Evolutionary conservation across 306 rosid genomes (phyloP).

Genomic region (Gleditsia sinensis): DNA sequence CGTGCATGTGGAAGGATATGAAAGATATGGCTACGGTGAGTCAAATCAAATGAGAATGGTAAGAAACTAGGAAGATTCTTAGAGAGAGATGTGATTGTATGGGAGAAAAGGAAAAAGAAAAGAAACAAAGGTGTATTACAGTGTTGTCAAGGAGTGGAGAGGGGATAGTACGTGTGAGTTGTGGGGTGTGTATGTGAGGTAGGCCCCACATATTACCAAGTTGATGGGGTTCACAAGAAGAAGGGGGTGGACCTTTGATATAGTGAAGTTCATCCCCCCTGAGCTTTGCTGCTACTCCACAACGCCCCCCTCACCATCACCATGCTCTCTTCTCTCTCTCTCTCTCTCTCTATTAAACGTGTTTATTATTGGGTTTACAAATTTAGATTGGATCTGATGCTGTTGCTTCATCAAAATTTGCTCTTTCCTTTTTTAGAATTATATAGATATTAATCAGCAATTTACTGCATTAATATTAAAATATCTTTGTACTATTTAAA

Average conservation of each 20-base stretch:
- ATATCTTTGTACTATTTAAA: too few relatives aligned
- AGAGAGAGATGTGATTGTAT: not conserved
- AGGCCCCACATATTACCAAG: conserved; percentile 61
- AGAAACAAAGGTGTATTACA: too few relatives aligned
- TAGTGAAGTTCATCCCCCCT: conserved; percentile 91
- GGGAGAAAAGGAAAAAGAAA: too few relatives aligned
- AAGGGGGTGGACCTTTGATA: conserved; percentile 71
- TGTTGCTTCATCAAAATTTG: too few relatives aligned
- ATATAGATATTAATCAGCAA: too few relatives aligned
- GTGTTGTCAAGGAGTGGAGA: conserved; percentile 11
- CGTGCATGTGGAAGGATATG: conserved; percentile 36
- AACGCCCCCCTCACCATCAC: conserved; percentile 26
- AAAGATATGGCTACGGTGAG: conserved; percentile 66
- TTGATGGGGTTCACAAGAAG: conserved; percentile 93
- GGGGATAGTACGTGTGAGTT: conserved; percentile 48
- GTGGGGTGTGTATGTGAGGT: conserved; percentile 68
- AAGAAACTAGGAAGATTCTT: conserved; percentile 73
- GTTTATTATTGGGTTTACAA: too few relatives aligned
- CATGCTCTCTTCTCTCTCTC: conserved; percentile 46
- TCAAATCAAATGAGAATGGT: conserved; percentile 47
- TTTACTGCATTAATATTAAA: too few relatives aligned
- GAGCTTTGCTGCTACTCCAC: conserved; percentile 64
- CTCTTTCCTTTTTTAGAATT: too few relatives aligned
- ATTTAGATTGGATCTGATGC: too few relatives aligned
- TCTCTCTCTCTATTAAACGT: not conserved